phyloP scores from a whole-genome alignment of 2,329 filamentous ascomycete species.

The Graphilbum fragrans region DNA sequence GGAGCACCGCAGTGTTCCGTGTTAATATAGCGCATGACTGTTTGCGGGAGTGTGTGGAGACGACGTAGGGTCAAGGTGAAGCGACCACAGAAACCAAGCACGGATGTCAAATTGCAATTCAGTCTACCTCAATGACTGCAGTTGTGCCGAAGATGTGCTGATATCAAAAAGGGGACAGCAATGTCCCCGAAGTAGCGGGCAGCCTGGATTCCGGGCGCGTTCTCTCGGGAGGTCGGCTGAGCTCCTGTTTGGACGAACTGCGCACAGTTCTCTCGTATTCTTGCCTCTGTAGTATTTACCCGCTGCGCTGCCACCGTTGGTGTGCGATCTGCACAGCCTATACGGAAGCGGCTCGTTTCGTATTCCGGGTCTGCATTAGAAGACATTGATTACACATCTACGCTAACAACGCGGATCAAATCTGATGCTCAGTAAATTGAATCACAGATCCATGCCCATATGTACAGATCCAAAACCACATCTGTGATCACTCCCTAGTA shows the following conservation, averaged over 20 bases:
- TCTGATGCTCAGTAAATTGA: too few relatives aligned
- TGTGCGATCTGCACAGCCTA: neutral
- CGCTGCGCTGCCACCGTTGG: neutral
- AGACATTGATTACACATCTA: too few relatives aligned
- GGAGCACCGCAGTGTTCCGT: too few relatives aligned
- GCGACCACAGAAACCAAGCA: constrained; percentile 43
- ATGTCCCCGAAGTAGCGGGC: constrained; percentile 16
- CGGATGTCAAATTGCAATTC: constrained; percentile 99
- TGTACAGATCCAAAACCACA: too few relatives aligned
- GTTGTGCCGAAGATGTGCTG: constrained; percentile 99
- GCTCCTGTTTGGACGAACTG: constrained; percentile 14
- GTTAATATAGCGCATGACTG: too few relatives aligned
- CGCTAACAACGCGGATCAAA: too few relatives aligned
- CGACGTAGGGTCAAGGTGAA: neutral
- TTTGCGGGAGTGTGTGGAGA: too few relatives aligned
- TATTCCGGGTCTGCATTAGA: too few relatives aligned
- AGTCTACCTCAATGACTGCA: constrained; percentile 64
- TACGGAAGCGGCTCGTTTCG: neutral
- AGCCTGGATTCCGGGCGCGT: constrained; percentile 25
- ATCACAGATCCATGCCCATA: too few relatives aligned
- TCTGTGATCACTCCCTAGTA: too few relatives aligned
- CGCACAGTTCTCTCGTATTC: constrained; percentile 13
- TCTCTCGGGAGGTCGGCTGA: neutral
- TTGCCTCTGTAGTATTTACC: neutral
- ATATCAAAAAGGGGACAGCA: constrained; percentile 35